Evolutionary conservation across 192 early-diverging fungal species (phyloP).

Genomic region (Rhizophlyctis rosea): DNA sequence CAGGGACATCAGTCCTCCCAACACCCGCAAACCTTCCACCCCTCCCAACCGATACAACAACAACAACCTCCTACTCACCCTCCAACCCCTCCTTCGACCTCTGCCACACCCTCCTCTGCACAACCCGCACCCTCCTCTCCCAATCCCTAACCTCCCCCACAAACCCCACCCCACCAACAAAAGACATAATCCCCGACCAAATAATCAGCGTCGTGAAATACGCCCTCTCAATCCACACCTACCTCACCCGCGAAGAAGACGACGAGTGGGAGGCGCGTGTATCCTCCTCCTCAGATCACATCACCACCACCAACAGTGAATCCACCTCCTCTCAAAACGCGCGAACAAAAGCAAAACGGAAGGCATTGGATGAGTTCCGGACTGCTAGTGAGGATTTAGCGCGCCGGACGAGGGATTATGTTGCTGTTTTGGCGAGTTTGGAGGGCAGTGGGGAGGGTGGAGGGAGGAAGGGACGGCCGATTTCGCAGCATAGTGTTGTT

Average conservation of each 20-base stretch:
- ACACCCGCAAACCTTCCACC: neutral
- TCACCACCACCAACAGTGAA: no score
- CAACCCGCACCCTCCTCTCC: neutral
- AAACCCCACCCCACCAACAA: no score
- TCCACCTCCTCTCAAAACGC: no score
- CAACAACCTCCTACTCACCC: neutral
- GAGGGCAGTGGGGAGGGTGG: neutral
- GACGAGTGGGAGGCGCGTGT: no score
- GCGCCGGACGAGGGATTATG: slow-evolving; percentile 18
- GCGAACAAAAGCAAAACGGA: slow-evolving; percentile 19
- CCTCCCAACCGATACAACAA: neutral
- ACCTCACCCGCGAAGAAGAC: no score
- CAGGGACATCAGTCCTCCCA: no score
- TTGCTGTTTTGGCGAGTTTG: neutral
- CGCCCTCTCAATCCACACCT: no score
- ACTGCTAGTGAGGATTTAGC: slow-evolving; percentile 17
- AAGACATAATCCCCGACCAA: no score
- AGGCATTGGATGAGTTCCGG: slow-evolving; percentile 29
- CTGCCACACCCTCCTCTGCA: neutral
- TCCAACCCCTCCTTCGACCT: neutral
- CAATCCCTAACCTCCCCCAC: neutral
- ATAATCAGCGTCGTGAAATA: no score
- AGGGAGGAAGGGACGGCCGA: neutral
- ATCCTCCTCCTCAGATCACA: no score
- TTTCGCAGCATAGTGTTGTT: neutral